Base-by-base conservation (phyloP, 2,329 filamentous ascomycete species). In the Penicillium fuscoglaucum region DNA sequence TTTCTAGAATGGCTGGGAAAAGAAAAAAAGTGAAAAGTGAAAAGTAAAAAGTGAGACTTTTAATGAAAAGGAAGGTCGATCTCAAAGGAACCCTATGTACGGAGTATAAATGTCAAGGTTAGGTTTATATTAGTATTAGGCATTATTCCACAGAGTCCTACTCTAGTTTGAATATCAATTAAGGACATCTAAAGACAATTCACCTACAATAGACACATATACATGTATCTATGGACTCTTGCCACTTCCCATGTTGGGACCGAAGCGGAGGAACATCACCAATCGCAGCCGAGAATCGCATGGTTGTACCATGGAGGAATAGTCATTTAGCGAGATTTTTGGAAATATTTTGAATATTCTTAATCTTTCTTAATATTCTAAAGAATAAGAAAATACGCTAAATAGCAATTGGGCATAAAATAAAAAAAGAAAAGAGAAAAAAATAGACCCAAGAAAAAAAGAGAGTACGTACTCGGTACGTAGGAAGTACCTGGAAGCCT, bases 201-300 rank as follows among this genome's bases (percentile, higher is more conserved):
- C 6, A 33, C 31, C 31, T 33, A 33, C 31, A 15, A 31, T 12
- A 31, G 12, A 31, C 29, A 4, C 29, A 31, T 31, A 12, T 31
- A 33, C 5, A 28, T 8, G 10, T 31, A 31, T 6, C 3, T 1
- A 33, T 13, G 13, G 6, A 33, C 31, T 13, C 19, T 51, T 37
- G 17, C 26, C 31, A 57, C 41, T 44, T 44, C 15, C 24, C 35
- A n/a, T 6, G 12, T 17, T 50, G 17, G 15, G 40, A 28, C 43
- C 29, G 29, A 28, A 49, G 29, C 28, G 44, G 50, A 61, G 50
- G 62, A 61, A 62, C 62, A 49, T 57, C 60, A 49, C 62, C 62
- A 64, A 62, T 64, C 24, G 60, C 47, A 39, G 35, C 21, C 17
- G n/a, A 31, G 51, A 19, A 35, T 35, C 52, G 44, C 50, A 55